Evolutionary conservation across 495 filamentous ascomycete species (phyloP), one percentile per base, ranked within the genome.

Genomic region (Staphylotrichum tortipilum): DNA sequence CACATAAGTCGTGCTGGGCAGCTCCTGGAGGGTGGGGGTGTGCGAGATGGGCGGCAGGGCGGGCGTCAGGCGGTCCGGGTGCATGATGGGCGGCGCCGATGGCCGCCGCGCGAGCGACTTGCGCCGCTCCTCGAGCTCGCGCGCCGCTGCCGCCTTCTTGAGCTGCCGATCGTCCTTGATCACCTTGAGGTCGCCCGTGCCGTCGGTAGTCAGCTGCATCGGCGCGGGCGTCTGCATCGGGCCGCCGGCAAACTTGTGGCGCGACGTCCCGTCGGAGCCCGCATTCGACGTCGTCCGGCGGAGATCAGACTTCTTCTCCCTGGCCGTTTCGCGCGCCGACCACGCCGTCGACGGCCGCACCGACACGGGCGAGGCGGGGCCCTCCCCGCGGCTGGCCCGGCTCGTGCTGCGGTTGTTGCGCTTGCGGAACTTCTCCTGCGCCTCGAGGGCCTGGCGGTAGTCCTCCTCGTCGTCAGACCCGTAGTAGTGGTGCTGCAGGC

Each of bases 71-170:
- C 68, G 66, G 33, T 83, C 82, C n/a, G 89, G 89, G 62, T 85
- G 84, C 11, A 83, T 81, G 57, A 94, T 92, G 5, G 81, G 74
- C 0, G 88, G 87, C 4, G 82, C 88, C 17, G 84, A 86, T 15
- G 86, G 84, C 53, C 88, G 78, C 10, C 83, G 74, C 3, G 87
- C 85, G 12, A 95, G 78, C 19, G 89, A 95, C 54, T 86, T 78
- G 38, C 89, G 79, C 17, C 89, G 80, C 50, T 89, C 85, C 68
- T 95, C 89, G 21, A 95, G 76, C 67, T 95, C 89, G 45, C 84
- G 83, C 7, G 86, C 86, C 12, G 89, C 89, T 22, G 84, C 68
- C 56, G 90, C 86, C 67, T 84, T 88, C 67, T 83, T 83, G 36
- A 75, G 59, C 39, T 73, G 70, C 34, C 74, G 63, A 53, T 79